Evolutionary conservation across 176 grass and related monocot species (phyloP).

Genomic region (Leersia perrieri): DNA sequence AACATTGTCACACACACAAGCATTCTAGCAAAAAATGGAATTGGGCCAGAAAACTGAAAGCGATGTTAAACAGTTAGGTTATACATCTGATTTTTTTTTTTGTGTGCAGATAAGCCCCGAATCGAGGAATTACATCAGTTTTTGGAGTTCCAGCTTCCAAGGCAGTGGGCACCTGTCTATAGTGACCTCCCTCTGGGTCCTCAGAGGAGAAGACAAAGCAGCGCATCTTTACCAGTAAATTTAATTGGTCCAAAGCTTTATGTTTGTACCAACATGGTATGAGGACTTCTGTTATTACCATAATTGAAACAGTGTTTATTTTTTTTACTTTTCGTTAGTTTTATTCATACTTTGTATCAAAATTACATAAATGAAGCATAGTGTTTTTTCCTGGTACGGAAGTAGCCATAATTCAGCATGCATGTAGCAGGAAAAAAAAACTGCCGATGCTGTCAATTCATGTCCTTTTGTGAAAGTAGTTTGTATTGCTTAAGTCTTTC

Average conservation of each 20-base stretch:
- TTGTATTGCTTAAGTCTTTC: background rate
- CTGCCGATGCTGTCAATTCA: background rate
- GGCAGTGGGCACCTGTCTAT: constrained; percentile 97
- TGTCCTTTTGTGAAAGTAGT: background rate
- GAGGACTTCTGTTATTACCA: background rate
- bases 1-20: background rate
- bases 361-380: background rate
- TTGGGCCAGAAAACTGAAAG: background rate
- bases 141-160: constrained; percentile 95
- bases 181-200: constrained; percentile 87
- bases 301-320: constrained; percentile 4
- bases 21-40: background rate
- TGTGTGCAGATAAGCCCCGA: constrained; percentile 79
- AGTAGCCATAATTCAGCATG: background rate
- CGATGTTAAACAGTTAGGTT: constrained; percentile 4
- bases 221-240: constrained; percentile 79
- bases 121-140: constrained; percentile 92
- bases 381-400: background rate
- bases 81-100: constrained; percentile 39
- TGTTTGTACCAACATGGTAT: constrained; percentile 91
- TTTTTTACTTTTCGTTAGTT: constrained; percentile 10
- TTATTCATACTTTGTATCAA: background rate
- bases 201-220: constrained; percentile 78
- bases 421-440: background rate
- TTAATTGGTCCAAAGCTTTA: constrained; percentile 93